Evolutionary conservation across 805 yeast genomes (phyloP), one percentile per base, ranked within the genome.

Genomic region (Starmerella apicola): DNA sequence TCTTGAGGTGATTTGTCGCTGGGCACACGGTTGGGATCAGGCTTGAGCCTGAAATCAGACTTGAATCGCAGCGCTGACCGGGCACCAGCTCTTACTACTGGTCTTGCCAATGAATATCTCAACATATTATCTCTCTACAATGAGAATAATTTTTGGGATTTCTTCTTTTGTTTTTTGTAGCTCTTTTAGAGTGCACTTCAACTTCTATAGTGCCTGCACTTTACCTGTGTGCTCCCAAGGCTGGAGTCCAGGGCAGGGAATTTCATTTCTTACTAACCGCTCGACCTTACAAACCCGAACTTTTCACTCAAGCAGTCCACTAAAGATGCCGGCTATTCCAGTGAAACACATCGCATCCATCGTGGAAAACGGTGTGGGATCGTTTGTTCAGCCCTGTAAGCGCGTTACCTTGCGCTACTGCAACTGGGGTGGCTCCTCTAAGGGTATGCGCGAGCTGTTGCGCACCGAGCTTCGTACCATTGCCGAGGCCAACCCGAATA

Each of bases 401-500:
- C 74, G 72, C 54, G 70, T 91, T 38, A 70, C 78, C 1, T 59
- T 91, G 34, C 79, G 81, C 45, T 91, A 78, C 63, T 85, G 95
- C 65, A 85, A 91, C 67, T 80, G 93, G 78, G 97, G 96, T 32
- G 97, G 96, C 18, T 80, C 94, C 2, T 86, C 97, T 1, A 68
- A 68, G 38, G 96, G 96, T 3, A 71, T 85, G 64, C 67, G 67
- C 43, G 76, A 79, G 40, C 74, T 80, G 44, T 62, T 91, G 31
- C 64, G 68, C 32, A 67, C 58, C 38, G 67, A 71, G 51, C 67
- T 73, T 24, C 63, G 70, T 38, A 46, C 63, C 7, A 61, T 82
- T 42, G 91, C 95, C 3, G 48, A 57, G 17, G 52, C 63, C 34
- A 68, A 82, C 55, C 77, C 82, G 30, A 69, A 72, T 45, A 72